Evolutionary conservation across 805 yeast species (phyloP), one percentile per base, ranked within the genome.

Genomic region (Myxozyma udenii): DNA sequence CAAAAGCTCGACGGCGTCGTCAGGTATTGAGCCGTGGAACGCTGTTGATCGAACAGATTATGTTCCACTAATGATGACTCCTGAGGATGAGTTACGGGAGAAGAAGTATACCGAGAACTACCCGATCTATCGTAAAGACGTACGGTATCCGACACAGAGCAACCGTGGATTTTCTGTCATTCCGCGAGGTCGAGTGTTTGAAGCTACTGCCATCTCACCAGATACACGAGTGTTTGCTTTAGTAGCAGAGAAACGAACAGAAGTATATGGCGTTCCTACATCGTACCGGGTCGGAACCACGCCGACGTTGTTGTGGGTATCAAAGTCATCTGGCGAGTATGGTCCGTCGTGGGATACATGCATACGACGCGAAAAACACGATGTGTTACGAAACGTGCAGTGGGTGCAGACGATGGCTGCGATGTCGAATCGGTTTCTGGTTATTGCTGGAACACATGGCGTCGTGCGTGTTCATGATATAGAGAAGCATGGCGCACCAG

Each of bases 371-470:
- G 56, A 48, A 26, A 33, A 39, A 3, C 44, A 51, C 5, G 57
- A 50, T 25, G 11, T 37, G 23, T 21, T 50, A 2, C 50, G 59
- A 21, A 44, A 24, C 21, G 18, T 50, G 18, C 54, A 48, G 16
- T 63, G 66, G 65, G 61, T 66, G 40, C 63, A 64, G 28, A 40
- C 64, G 11, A 60, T 63, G 58, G 65, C 65, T 9, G 60, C 69
- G 44, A 66, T 89, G 46, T 79, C 87, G 11, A 78, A 78, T 38
- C 71, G 74, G 47, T 73, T 78, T 50, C 68, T 88, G 18, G 81
- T 84, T 0, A 78, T 89, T 6, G 78, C 90, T 0, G 93, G 85
- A 2, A 80, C 89, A 0, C 73, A 79, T 50, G 95, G 95, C 0
- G 75, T 81, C 26, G 70, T 89, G 53, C 71, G 87, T 49, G 80